phyloP scores from a whole-genome alignment of 192 early-diverging fungal species.

The Backusella australiensis region DNA sequence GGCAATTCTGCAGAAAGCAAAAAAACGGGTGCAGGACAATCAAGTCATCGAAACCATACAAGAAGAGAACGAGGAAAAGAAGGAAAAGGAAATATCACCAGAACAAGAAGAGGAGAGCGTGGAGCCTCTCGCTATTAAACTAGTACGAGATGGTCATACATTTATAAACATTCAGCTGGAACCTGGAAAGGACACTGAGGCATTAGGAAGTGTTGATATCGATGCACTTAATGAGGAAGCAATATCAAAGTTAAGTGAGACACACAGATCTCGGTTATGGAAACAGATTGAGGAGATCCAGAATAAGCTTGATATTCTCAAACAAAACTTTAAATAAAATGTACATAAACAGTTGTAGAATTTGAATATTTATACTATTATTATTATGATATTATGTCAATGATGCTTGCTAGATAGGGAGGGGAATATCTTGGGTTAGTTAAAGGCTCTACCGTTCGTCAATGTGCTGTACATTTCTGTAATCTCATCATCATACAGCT shows the following conservation, averaged over 20 bases:
- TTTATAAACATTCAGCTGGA: neutral
- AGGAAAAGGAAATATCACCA: neutral
- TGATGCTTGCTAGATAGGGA: neutral
- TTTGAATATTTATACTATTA: neutral
- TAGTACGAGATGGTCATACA: neutral
- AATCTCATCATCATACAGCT: constrained; percentile 62
- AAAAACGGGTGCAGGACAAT: neutral
- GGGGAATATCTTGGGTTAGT: constrained; percentile 4
- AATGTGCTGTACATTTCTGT: constrained; percentile 64
- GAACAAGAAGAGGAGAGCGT: neutral
- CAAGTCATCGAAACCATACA: neutral
- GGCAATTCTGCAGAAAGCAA: neutral
- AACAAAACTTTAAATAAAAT: neutral
- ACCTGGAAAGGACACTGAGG: neutral
- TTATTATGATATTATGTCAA: neutral
- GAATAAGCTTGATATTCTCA: constrained; percentile 8
- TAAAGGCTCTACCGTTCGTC: constrained; percentile 25
- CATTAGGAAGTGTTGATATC: neutral
- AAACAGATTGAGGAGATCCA: constrained; percentile 15
- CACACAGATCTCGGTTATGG: neutral
- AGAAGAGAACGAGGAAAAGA: neutral
- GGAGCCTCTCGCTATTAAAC: neutral
- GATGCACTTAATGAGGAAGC: neutral
- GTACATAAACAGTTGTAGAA: neutral
- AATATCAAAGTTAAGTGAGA: neutral